A percentile compares a stretch with the other conserved stretches of the same genome.
These are phyloP conservation scores for Nasturtium officinale DNA, from an alignment of 345 rosid species.

Conservation along the genomic window DNA sequence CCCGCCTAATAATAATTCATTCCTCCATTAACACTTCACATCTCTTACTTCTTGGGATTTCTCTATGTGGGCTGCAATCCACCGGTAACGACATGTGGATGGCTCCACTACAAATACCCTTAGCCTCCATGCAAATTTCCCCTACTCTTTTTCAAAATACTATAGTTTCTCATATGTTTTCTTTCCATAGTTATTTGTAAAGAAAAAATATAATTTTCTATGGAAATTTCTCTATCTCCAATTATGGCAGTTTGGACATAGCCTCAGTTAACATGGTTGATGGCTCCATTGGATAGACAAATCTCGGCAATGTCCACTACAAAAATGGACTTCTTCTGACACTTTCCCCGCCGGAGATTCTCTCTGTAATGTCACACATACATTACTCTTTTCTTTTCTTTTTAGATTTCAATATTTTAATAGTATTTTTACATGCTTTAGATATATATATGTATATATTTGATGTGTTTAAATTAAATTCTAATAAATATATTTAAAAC, in stretches of 20 bases:
- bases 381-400: background rate
- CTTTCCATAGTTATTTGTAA: background rate
- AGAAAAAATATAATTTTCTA: too few relatives aligned
- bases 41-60: background rate
- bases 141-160: background rate
- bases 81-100: too few relatives aligned
- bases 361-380: conserved; percentile 19
- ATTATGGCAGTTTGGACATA: background rate
- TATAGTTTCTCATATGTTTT: background rate
- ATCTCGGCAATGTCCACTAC: conserved; percentile 32
- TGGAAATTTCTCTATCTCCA: background rate
- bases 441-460: too few relatives aligned
- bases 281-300: conserved; percentile 41
- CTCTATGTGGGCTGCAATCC: conserved; percentile 8
- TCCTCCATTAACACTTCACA: too few relatives aligned
- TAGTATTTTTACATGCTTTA: background rate
- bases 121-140: background rate
- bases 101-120: too few relatives aligned
- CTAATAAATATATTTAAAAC: too few relatives aligned
- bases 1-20: conserved; percentile 1
- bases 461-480: too few relatives aligned
- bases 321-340: conserved; percentile 27
- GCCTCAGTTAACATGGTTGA: conserved; percentile 36
- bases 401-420: too few relatives aligned
- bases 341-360: conserved; percentile 27